Percentiles rank a stretch among this genome's conserved stretches.
Conservation (phyloP, 495 filamentous ascomycete species). For the Neurospora sp. region DNA sequence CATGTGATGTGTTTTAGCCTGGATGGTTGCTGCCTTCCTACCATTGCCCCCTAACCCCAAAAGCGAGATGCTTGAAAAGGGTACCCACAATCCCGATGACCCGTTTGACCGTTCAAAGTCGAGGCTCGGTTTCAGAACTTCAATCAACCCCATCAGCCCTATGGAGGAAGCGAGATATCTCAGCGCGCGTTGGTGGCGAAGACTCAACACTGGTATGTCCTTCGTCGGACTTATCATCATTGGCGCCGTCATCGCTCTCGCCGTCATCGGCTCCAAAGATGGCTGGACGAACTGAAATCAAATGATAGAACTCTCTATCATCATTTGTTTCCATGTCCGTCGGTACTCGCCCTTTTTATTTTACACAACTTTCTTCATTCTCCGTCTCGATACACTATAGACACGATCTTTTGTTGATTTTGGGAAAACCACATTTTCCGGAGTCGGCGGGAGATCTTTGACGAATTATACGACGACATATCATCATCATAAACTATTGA, state of each 20-base stretch:
- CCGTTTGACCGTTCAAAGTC: slow-evolving; percentile 27
- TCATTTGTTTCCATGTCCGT: neutral
- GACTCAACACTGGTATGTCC: slow-evolving; percentile 80
- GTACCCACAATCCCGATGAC: slow-evolving; percentile 9
- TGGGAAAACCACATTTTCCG: neutral
- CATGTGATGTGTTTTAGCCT: slow-evolving; percentile 38
- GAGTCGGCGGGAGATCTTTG: neutral
- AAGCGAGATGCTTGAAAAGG: slow-evolving; percentile 32
- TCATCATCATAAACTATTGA: neutral
- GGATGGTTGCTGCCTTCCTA: slow-evolving; percentile 78
- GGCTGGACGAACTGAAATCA: slow-evolving; percentile 19
- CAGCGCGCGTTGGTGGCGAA: slow-evolving; percentile 89
- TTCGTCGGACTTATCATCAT: slow-evolving; percentile 69
- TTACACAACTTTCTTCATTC: neutral
- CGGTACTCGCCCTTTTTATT: neutral
- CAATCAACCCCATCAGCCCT: slow-evolving; percentile 15
- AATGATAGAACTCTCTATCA: neutral
- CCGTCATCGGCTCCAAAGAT: slow-evolving; percentile 43
- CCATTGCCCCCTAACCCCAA: slow-evolving; percentile 56
- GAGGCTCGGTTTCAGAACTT: slow-evolving; percentile 24
- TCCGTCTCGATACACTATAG: neutral
- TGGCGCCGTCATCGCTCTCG: slow-evolving; percentile 57
- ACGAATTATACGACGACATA: neutral
- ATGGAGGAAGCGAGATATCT: slow-evolving; percentile 57
- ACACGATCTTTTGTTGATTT: neutral